phyloP scores from a whole-genome alignment of 164 flowering plant species.

The Tetrastigma voinierianum region DNA sequence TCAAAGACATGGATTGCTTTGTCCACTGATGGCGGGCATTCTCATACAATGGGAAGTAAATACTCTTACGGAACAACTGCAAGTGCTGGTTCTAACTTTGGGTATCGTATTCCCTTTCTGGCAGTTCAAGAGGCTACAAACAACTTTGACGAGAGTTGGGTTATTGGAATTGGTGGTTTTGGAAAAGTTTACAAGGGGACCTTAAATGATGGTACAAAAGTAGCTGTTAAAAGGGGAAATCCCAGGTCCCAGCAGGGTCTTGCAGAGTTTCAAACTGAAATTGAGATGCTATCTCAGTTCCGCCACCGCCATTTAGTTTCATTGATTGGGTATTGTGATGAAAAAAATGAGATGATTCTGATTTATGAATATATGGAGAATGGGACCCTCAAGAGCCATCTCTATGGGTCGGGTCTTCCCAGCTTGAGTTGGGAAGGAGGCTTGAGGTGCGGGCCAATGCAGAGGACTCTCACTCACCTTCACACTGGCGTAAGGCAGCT shows the following conservation, averaged over 20 bases:
- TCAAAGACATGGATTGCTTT: slow-evolving; percentile 67
- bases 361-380: slow-evolving; percentile 87
- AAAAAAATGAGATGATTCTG: slow-evolving; percentile 75
- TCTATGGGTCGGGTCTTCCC: slow-evolving; percentile 59
- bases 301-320: slow-evolving; percentile 86
- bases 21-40: slow-evolving; percentile 42
- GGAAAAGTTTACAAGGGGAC: slow-evolving; percentile 72
- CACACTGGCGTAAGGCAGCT: slow-evolving; percentile 73
- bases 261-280: slow-evolving; percentile 59
- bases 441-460: slow-evolving; percentile 83
- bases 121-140: slow-evolving; percentile 73
- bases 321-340: slow-evolving; percentile 83
- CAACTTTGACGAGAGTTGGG: slow-evolving; percentile 74
- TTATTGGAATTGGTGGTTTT: slow-evolving; percentile 84
- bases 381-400: slow-evolving; percentile 76
- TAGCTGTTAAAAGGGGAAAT: slow-evolving; percentile 62
- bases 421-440: slow-evolving; percentile 70
- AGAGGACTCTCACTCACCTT: slow-evolving; percentile 90
- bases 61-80: slow-evolving; percentile 55
- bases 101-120: slow-evolving; percentile 57
- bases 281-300: slow-evolving; percentile 80
- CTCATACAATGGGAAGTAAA: slow-evolving; percentile 62
- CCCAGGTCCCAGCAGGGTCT: slow-evolving; percentile 59
- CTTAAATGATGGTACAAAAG: slow-evolving; percentile 47
- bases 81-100: slow-evolving; percentile 38